Base-by-base conservation (phyloP, 768 basidiomycete species). In the Punctularia strigosozonata region DNA sequence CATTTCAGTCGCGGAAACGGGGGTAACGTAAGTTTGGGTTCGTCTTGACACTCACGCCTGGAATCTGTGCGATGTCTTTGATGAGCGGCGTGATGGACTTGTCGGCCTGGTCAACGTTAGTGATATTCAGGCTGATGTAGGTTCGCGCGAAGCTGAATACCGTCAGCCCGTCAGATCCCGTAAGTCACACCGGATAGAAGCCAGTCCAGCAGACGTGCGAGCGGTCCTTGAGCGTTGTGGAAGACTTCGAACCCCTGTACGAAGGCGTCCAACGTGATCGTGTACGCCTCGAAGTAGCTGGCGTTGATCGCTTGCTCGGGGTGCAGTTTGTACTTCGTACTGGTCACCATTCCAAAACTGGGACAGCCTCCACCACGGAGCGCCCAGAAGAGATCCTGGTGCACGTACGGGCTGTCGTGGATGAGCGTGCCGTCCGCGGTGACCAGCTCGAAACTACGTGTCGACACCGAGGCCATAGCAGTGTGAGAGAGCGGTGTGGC, bases 171-270 rank as follows among this genome's bases (percentile, higher is more conserved):
- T 4, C 4, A 24, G 19, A 18, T 26, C 20, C 24, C 19, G 21
- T 14, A 7, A 10, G 41, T 13, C 4, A 18, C 21, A 46, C 39
- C n/a, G 15, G n/a, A 6, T 20, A 21, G 6, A n/a, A 69, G 2
- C 66, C 67, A n/a, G 63, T 62, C 69, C 67, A 72, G 2, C 63
- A 65, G 2, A 48, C 52, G 22, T 70, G 66, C 56, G n/a, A 69
- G 49, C 4, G 49, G 42, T 0, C 60, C 57, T 22, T 55, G 59
- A 14, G 57, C 43, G 20, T 49, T 61, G 20, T 68, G 33, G 20
- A 63, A 53, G 36, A 60, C 61, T 0, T 61, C 58, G 5, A 58
- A 40, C 20, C 67, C 51, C 1, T 50, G 50, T n/a, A 52, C 39
- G 0, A 60, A 50, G 1, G 46, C 41, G 4, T 53, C 50, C 2